These are phyloP conservation scores for Nepenthes gracilis DNA, from an alignment of 148 eudicot species.

Conservation along the genomic window DNA sequence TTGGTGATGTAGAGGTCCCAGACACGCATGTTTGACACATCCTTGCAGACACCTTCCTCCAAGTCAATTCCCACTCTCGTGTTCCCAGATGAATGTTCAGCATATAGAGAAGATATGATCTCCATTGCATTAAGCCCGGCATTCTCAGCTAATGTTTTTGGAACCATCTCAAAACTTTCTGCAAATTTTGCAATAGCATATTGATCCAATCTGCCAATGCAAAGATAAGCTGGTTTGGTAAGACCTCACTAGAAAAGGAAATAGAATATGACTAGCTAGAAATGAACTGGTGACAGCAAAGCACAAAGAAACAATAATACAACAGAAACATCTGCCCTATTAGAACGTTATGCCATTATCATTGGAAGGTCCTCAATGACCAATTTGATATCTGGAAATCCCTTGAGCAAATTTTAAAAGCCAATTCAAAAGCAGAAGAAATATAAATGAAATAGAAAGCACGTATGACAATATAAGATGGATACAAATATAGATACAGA, in stretches of 20 bases:
- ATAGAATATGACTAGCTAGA: not conserved
- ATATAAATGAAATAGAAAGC: too few species aligned
- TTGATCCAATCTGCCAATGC: slow-evolving; percentile 67
- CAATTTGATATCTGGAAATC: too few species aligned
- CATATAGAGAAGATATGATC: slow-evolving; percentile 79
- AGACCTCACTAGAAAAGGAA: not conserved
- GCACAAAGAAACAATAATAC: not conserved
- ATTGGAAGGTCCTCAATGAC: too few species aligned
- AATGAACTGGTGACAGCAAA: not conserved
- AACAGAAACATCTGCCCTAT: too few species aligned
- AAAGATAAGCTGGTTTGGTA: not conserved
- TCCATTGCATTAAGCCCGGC: slow-evolving; percentile 96
- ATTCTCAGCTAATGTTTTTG: slow-evolving; percentile 80
- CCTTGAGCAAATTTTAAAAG: too few species aligned
- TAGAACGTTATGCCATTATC: too few species aligned
- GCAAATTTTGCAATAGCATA: slow-evolving; percentile 90
- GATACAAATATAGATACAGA: too few species aligned
- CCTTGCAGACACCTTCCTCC: slow-evolving; percentile 71
- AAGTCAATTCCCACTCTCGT: slow-evolving; percentile 79
- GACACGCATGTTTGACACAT: slow-evolving; percentile 47
- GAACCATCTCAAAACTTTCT: slow-evolving; percentile 95
- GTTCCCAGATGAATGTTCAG: slow-evolving; percentile 83
- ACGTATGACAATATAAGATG: too few species aligned
- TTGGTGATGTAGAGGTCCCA: slow-evolving; percentile 93
- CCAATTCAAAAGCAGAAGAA: too few species aligned